Base-by-base conservation (phyloP, 345 rosid genomes). In the Durio zibethinus region DNA sequence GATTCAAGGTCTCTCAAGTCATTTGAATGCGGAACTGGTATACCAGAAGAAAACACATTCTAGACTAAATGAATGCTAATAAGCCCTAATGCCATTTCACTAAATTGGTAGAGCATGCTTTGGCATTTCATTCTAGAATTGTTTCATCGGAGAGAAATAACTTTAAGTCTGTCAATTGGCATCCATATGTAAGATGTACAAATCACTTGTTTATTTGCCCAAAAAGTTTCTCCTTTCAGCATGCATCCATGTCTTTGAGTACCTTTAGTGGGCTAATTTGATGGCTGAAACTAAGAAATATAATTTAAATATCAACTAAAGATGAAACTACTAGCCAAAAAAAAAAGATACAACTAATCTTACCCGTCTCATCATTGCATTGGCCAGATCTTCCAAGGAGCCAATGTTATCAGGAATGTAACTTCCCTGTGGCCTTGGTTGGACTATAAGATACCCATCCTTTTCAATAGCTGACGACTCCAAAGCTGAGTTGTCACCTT, bases 351-450 rank as follows among this genome's bases (percentile, higher is more conserved):
- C 43, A 29, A 62, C 40, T 62, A 71, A 68, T 29, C 77, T 73
- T 83, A 88, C 97, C 91, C 82, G 87, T 56, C 88, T 88, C 86
- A 88, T 79, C 83, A 90, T 83, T 35, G 88, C 84, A 78, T 83
- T 83, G 23, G 84, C 91, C 67, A 91, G 40, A 85, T 88, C 95
- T 77, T 90, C 92, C 88, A 91, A 86, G 59, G 89, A 88, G 61
- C 92, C 95, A 77, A 84, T 85, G 73, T 84, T 86, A 65, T 72
- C 81, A 69, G 72, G 80, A 77, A 84, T 38, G 79, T 78, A 90
- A 69, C 89, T 78, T 25, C 86, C 83, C 65, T 83, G 94, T 16
- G 68, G 76, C 80, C 87, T 86, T 57, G 84, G 90, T 66, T 88
- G 93, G 31, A 84, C 84, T 36, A 78, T 47, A 0, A 73, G 23